Conservation (phyloP, 306 rosid species). For the Benincasa hispida region DNA sequence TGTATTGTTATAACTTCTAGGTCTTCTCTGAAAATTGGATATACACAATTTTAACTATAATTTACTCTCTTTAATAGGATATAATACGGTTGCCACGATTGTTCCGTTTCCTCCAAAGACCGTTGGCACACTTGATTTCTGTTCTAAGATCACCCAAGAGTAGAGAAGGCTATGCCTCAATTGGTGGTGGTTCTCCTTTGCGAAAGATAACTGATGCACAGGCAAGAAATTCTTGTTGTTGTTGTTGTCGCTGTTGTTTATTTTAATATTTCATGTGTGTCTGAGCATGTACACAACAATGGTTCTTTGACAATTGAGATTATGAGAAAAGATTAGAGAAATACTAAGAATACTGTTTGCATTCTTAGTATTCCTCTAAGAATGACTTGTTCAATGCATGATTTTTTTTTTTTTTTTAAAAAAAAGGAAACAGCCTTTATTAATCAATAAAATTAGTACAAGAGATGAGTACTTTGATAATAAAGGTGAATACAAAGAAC, state of each 20-base stretch:
- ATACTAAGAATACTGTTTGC: not conserved
- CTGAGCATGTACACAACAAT: not conserved
- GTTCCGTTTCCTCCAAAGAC: constrained; percentile 87
- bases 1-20: not conserved
- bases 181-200: constrained; percentile 97
- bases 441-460: too few relatives aligned
- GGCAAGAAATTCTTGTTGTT: constrained; percentile 32
- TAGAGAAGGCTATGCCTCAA: constrained; percentile 95
- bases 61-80: constrained; percentile 37
- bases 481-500: too few relatives aligned
- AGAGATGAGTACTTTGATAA: too few relatives aligned
- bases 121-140: constrained; percentile 85
- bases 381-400: not conserved
- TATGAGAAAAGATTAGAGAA: not conserved
- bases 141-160: constrained; percentile 79
- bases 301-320: not conserved
- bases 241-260: not conserved
- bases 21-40: not conserved
- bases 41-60: not conserved
- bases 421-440: too few relatives aligned
- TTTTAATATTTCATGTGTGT: not conserved
- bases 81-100: constrained; percentile 80
- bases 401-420: too few relatives aligned
- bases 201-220: constrained; percentile 83
- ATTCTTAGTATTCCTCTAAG: too few relatives aligned